Evolutionary conservation across 441 rosid species (phyloP).

Genomic region (Mallotus japonicus): DNA sequence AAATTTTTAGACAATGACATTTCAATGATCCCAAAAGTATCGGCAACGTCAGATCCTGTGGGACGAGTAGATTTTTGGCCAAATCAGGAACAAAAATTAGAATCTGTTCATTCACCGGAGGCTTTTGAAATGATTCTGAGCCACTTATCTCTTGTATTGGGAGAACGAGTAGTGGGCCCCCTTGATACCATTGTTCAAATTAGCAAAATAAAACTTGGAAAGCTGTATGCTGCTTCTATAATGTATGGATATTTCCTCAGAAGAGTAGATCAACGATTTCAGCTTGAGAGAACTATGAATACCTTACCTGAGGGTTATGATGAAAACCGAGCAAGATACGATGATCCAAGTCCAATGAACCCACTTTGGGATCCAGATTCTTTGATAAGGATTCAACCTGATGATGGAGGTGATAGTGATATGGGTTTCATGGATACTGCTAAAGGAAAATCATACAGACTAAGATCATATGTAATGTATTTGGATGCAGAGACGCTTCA

Average conservation of each 20-base stretch:
- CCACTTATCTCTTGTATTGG: constrained; percentile 72
- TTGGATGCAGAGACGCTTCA: constrained; percentile 85
- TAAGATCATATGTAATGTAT: constrained; percentile 76
- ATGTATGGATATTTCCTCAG: constrained; percentile 89
- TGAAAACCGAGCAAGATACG: constrained; percentile 38
- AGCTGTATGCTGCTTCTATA: constrained; percentile 84
- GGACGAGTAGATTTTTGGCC: constrained; percentile 91
- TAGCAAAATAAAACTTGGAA: constrained; percentile 85
- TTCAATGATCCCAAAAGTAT: constrained; percentile 71
- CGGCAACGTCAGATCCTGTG: constrained; percentile 60
- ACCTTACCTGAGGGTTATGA: constrained; percentile 62
- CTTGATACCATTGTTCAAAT: constrained; percentile 63
- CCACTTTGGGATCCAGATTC: constrained; percentile 77
- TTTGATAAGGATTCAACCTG: constrained; percentile 53
- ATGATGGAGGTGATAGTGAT: constrained; percentile 31
- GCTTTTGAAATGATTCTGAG: constrained; percentile 90
- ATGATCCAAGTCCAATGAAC: constrained; percentile 45
- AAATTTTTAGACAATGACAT: constrained; percentile 61
- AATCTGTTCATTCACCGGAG: constrained; percentile 81
- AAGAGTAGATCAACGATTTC: constrained; percentile 85
- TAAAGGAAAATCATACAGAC: constrained; percentile 44
- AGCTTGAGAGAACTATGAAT: constrained; percentile 82
- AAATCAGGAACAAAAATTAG: constrained; percentile 81
- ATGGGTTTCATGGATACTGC: constrained; percentile 30
- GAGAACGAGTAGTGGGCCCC: constrained; percentile 70